Base-by-base conservation (phyloP, 768 basidiomycete species). In the Hysterangium stoloniferum region DNA sequence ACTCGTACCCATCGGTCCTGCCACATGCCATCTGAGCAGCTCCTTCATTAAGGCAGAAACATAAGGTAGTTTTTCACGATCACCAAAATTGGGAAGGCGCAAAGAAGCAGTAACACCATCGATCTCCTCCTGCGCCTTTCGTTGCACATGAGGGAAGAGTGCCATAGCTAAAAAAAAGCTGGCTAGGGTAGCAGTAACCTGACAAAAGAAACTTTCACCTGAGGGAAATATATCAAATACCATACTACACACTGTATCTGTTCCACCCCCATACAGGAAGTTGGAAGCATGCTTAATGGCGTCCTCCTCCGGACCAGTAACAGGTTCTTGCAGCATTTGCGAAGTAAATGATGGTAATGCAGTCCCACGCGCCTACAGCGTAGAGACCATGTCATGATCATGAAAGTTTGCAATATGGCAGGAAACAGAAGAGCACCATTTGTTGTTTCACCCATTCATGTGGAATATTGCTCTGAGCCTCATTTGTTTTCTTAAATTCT, bases 1-100 rank as follows among this genome's bases (percentile, higher is more conserved):
- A 33, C 12, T 19, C 34, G 19, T 25, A 45, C 43, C 43, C 29
- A 45, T 25, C 7, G 43, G 43, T 2, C 24, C 29, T 9, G 28
- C 28, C 7, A 57, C 52, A 3, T 52, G 44, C 58, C 58, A 65
- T 25, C 74, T 61, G 8, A 74, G 55, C 22, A 46, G 38, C 41
- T 67, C 66, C 56, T 51, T 61, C n/a, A 63, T 57, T 25, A 66
- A 38, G 17, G 55, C 59, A 4, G 13, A 9, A 25, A 45, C 28
- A n/a, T 24, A 45, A 22, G 43, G 43, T 9, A 45, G 11, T 5
- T 25, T 7, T 9, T 45, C 29, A 28, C 74, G 57, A 47, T 63
- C 74, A 12, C 58, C 57, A 47, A 74, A 70, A 33, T 19, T 47
- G 1, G 52, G 48, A 12, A 47, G 34, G 17, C 52, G 33, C 11